These are phyloP conservation scores for Picocystis sp. DNA, from an alignment of 163 green algal species.

Conservation along the genomic window DNA sequence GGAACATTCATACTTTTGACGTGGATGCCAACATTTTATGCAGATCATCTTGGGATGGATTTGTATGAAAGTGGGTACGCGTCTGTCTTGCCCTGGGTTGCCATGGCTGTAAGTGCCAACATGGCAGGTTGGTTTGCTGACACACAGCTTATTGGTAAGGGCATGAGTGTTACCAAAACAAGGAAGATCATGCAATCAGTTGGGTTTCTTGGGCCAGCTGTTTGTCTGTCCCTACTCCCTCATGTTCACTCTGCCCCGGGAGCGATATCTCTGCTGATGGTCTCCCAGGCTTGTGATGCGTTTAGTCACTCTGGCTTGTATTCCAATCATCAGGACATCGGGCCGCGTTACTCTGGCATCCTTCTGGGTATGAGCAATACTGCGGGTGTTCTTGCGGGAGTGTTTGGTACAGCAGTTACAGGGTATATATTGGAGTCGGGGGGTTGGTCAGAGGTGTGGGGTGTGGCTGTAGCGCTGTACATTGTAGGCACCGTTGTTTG, in stretches of 20 bases:
- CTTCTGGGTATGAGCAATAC: constrained; percentile 23
- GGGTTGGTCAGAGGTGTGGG: constrained; percentile 72
- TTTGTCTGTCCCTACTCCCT: constrained; percentile 75
- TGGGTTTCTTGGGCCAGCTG: constrained; percentile 85
- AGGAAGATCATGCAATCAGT: constrained; percentile 82
- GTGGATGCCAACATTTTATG: constrained; percentile 50
- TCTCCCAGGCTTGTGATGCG: constrained; percentile 64
- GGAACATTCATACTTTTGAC: constrained; percentile 22
- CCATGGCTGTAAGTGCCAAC: constrained; percentile 29
- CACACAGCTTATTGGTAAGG: constrained; percentile 35
- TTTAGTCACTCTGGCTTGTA: constrained; percentile 58
- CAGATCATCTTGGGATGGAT: constrained; percentile 21
- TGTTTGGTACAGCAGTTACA: constrained; percentile 74
- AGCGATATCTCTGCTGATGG: constrained; percentile 45
- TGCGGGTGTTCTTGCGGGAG: constrained; percentile 78
- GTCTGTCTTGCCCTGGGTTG: constrained; percentile 33
- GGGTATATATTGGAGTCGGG: constrained; percentile 63
- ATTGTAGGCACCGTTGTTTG: constrained; percentile 75
- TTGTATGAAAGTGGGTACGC: constrained; percentile 14
- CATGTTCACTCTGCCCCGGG: constrained; percentile 31
- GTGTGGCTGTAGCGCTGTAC: constrained; percentile 65
- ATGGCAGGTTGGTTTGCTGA: constrained; percentile 34
- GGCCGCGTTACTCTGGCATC: constrained; percentile 23
- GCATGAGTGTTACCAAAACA: constrained; percentile 52
- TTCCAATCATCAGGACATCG: constrained; percentile 30